These are phyloP conservation scores for Pleurotus salmoneostramineus DNA, from an alignment of 768 basidiomycete genomes.

Conservation along the genomic window DNA sequence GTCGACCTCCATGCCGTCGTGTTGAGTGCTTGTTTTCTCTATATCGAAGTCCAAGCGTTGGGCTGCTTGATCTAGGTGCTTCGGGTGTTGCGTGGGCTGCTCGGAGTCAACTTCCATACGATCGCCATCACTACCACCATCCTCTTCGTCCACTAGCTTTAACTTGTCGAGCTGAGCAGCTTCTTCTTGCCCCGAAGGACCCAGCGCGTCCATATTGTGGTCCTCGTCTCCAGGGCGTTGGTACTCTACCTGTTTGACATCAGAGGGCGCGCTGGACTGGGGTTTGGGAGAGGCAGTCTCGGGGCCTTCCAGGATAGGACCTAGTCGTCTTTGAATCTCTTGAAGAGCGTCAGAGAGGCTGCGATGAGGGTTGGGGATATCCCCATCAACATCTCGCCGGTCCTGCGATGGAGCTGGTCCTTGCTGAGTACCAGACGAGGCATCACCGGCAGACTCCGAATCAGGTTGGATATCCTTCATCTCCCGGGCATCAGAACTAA, in stretches of 20 bases:
- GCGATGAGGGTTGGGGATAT: slow-evolving; percentile 54
- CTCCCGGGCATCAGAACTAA: neutral
- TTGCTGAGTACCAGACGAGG: slow-evolving; percentile 39
- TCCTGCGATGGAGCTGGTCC: slow-evolving; percentile 34
- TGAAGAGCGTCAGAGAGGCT: slow-evolving; percentile 81
- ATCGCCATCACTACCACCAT: slow-evolving; percentile 28
- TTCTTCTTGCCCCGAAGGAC: slow-evolving; percentile 81
- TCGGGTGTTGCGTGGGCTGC: slow-evolving; percentile 18
- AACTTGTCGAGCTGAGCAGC: slow-evolving; percentile 79
- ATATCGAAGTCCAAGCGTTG: slow-evolving; percentile 16
- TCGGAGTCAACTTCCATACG: slow-evolving; percentile 49
- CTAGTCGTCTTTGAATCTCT: slow-evolving; percentile 78
- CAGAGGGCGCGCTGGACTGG: slow-evolving; percentile 30
- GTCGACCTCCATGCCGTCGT: neutral
- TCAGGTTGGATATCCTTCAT: slow-evolving; percentile 15
- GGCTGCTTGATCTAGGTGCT: slow-evolving; percentile 18
- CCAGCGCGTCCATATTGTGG: slow-evolving; percentile 84
- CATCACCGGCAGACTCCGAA: slow-evolving; percentile 25
- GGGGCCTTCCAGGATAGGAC: slow-evolving; percentile 65
- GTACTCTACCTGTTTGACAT: slow-evolving; percentile 67
- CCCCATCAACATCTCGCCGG: neutral
- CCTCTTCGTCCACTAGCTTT: slow-evolving; percentile 60
- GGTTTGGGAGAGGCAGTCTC: slow-evolving; percentile 26
- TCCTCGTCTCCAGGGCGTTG: slow-evolving; percentile 63
- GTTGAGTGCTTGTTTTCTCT: slow-evolving; percentile 16